Evolutionary conservation across 306 rosid genomes (phyloP).

Genomic region (Carpinus fangiana): DNA sequence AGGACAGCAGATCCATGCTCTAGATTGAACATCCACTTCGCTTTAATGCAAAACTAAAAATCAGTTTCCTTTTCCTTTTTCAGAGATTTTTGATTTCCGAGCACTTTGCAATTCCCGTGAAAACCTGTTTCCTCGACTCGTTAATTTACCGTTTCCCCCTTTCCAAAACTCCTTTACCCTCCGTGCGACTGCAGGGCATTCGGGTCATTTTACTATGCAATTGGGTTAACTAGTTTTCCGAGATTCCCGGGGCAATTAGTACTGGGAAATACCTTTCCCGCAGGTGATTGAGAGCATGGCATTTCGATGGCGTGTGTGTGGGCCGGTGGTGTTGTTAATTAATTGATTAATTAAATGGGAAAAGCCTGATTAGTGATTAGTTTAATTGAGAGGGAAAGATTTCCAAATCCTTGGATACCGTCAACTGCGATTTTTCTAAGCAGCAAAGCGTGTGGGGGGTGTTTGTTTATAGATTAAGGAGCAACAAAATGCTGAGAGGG

Average conservation of each 20-base stretch:
- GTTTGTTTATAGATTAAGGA: constrained; percentile 8
- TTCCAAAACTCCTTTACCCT: neutral
- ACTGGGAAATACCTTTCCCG: neutral
- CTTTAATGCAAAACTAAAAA: constrained; percentile 31
- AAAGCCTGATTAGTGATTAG: neutral
- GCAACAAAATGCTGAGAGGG: constrained; percentile 12
- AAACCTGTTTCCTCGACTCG: neutral
- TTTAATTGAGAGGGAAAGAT: neutral
- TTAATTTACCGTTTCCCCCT: neutral
- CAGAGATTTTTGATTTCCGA: constrained; percentile 14
- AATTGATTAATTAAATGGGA: neutral
- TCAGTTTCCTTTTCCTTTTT: constrained; percentile 4
- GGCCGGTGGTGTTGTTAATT: constrained; percentile 23
- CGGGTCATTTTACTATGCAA: neutral
- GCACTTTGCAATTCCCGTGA: neutral
- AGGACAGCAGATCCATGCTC: neutral
- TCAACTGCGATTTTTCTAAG: neutral
- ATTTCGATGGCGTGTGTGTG: constrained; percentile 31
- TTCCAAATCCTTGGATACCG: constrained; percentile 24
- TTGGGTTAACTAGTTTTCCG: constrained; percentile 15
- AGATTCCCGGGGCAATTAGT: constrained; percentile 34
- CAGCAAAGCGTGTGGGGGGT: constrained; percentile 23
- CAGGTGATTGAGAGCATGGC: constrained; percentile 26
- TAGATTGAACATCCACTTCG: constrained; percentile 2
- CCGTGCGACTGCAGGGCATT: neutral